Evolutionary conservation across 73 alveolate species (phyloP), one percentile per base, ranked within the genome.

Genomic region (Paramecium biaurelia): DNA sequence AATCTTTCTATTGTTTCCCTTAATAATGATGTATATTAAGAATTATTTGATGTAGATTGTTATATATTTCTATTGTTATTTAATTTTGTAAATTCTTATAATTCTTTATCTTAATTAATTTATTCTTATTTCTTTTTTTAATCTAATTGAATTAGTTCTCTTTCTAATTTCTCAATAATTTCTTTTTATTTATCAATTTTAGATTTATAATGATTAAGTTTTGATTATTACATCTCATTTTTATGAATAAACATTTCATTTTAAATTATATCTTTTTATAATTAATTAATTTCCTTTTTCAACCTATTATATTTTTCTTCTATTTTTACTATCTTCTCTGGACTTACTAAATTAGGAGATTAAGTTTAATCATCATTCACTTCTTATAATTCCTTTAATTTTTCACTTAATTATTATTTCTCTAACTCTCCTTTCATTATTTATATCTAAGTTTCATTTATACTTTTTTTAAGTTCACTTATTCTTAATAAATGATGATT

Each of bases 301-400:
- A 79, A 79, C 7, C 43, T 47, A 79, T 79, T 79, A 42, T 37
- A 79, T 45, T 79, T 79, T 26, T 79, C 90, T 26, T 79, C 90
- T n/a, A 79, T 79, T 14, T 47, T 79, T 15, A 47, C 90, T 1
- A 79, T 79, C 56, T 79, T 43, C 18, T 26, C 11, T 41, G 90
- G 90, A 79, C 90, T 79, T 37, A 79, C 76, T 45, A 79, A 20
- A 26, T 28, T 45, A 0, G 70, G 72, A 24, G 70, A 30, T 10
- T 45, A 3, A 6, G 35, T 23, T 45, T 34, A 38, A 10, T 79
- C 90, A 43, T 43, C 76, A 79, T 47, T 41, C 0, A 42, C 90
- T 18, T 41, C 28, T 47, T 38, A 79, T 41, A 79, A 24, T 45
- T 79, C 90, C 32, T 79, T 10, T 23, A 79, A 47, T 47, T 79